Base-by-base conservation (phyloP, 257 asterid genomes). In the Nyctanthes arbortristis region DNA sequence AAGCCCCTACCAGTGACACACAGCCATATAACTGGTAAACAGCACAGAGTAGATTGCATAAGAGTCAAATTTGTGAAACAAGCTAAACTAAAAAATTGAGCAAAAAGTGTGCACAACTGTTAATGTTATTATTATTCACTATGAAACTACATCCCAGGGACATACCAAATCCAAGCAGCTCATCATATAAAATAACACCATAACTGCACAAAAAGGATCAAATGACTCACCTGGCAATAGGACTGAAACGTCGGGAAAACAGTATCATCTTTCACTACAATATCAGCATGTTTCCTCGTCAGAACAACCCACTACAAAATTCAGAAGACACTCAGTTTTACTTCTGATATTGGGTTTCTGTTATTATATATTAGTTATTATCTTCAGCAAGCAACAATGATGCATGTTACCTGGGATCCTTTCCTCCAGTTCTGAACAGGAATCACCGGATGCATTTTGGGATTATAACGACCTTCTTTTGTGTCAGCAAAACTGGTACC, bases 401-500 rank as follows among this genome's bases (percentile, higher is more conserved):
- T 40, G 69, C n/a, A 47, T 0, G 14, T 68, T 79, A 93, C 99
- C 99, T 93, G 99, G 69, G 99, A 93, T 72, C 99, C 99, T 80
- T 93, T 93, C 82, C 96, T 87, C 99, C 99, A 93, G 79, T 80
- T 78, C 57, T 80, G 77, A 75, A 84, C 91, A 66, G 91, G 91
- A 82, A 93, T 78, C 43, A 79, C 77, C 22, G 96, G 97, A 78
- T 91, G 83, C 99, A 93, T 93, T 84, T 84, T 93, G n/a, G 96
- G 97, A 81, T 93, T 93, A 85, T 93, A 93, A 29, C 97, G 97
- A 57, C 93, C 82, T 78, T 89, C 90, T 80, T 89, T 93, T 45
- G 85, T 87, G 79, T 93, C 97, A 74, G 97, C 89, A 81, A 93
- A 93, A 78, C 99, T 93, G 96, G 67, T 76, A 54, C 66, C 70